Conservation (phyloP, 352 stramenopile species). For the Aphanomyces euteiches region DNA sequence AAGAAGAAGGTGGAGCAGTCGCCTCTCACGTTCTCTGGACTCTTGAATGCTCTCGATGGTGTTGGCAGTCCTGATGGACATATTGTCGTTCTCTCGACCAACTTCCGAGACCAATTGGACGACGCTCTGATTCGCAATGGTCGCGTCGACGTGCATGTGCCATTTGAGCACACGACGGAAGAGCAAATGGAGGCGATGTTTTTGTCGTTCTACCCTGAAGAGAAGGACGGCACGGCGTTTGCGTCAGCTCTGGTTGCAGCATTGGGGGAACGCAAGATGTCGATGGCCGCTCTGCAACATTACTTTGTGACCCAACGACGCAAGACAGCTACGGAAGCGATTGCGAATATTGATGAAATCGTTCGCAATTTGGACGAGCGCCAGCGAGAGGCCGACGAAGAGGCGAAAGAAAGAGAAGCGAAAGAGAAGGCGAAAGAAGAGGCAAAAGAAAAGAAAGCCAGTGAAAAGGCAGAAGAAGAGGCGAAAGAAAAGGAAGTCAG, state of each 20-base stretch:
- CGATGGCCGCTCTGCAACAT: constrained; percentile 16
- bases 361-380: not conserved
- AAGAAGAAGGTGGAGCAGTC: constrained; percentile 8
- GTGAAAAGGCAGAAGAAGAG: not conserved
- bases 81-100: constrained; percentile 36
- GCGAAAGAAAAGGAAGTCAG: not conserved
- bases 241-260: not conserved
- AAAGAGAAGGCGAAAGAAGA: not conserved
- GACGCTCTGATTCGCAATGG: constrained; percentile 38
- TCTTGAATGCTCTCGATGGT: constrained; percentile 40
- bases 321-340: not conserved
- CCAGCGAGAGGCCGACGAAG: not conserved
- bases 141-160: constrained; percentile 34
- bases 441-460: not conserved
- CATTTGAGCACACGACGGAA: not conserved
- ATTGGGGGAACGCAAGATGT: constrained; percentile 2
- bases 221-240: not conserved
- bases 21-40: constrained; percentile 34
- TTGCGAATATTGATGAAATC: not conserved
- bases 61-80: constrained; percentile 31
- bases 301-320: constrained; percentile 21
- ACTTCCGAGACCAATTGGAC: constrained; percentile 37
- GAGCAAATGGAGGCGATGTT: constrained; percentile 21
- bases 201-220: not conserved
- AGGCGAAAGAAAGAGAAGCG: too few relatives aligned